Evolutionary conservation across 768 basidiomycete species (phyloP).

Genomic region (Phanerodontia chrysosporium): DNA sequence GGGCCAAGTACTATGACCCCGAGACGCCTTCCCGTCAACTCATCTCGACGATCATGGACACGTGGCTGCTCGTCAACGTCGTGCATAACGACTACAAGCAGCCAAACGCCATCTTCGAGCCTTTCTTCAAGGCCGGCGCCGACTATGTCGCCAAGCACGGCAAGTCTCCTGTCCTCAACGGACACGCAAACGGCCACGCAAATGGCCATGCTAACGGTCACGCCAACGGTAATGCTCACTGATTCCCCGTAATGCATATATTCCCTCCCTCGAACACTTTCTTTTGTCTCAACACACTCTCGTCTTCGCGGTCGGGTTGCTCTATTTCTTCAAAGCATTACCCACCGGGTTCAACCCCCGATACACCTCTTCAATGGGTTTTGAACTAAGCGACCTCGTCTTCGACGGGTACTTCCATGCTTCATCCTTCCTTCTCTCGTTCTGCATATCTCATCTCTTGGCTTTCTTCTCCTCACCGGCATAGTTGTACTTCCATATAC

Average conservation of each 20-base stretch:
- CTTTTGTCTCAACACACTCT: constrained; percentile 15
- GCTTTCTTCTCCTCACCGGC: too few relatives aligned
- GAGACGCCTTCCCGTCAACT: constrained; percentile 71
- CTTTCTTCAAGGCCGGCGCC: constrained; percentile 76
- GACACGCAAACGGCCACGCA: constrained; percentile 19
- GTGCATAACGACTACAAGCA: constrained; percentile 96
- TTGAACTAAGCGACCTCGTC: constrained; percentile 5
- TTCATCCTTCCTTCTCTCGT: neutral
- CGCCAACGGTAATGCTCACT: constrained; percentile 14
- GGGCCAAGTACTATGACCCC: constrained; percentile 83
- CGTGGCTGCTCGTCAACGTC: constrained; percentile 85
- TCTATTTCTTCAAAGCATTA: constrained; percentile 31
- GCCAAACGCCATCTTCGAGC: constrained; percentile 77
- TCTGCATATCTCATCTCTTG: neutral
- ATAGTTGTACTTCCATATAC: neutral
- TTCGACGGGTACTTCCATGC: neutral
- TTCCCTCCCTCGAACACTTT: constrained; percentile 1
- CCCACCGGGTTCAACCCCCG: constrained; percentile 86
- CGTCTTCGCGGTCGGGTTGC: constrained; percentile 23
- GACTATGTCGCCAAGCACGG: constrained; percentile 43
- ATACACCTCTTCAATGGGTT: constrained; percentile 4
- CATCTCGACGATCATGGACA: constrained; percentile 76
- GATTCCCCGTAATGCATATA: constrained; percentile 6
- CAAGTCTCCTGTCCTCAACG: constrained; percentile 30
- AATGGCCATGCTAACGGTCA: constrained; percentile 20